Percentiles rank a stretch among this genome's conserved stretches.
These are phyloP conservation scores for Tulasnella calospora DNA, from an alignment of 768 basidiomycete genomes.

Conservation along the genomic window DNA sequence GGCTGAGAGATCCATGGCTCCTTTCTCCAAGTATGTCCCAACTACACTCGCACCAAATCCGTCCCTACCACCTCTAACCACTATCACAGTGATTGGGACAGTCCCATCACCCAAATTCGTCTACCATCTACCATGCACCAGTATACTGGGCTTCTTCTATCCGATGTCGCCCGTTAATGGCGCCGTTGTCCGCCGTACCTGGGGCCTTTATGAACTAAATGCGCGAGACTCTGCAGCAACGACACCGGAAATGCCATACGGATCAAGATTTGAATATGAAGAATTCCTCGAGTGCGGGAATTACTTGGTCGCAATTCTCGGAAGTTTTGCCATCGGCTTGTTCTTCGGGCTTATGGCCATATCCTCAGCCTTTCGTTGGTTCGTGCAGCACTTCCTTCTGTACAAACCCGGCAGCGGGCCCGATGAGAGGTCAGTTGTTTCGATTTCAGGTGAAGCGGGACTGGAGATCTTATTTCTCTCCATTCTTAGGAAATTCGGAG, in stretches of 20 bases:
- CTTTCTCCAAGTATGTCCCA: constrained; percentile 45
- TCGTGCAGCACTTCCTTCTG: constrained; percentile 46
- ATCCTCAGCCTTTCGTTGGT: constrained; percentile 48
- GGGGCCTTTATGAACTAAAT: constrained; percentile 37
- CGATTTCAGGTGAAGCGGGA: no score
- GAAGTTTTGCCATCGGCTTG: constrained; percentile 19
- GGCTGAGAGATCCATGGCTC: constrained; percentile 37
- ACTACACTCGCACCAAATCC: neutral
- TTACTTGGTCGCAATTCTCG: constrained; percentile 27
- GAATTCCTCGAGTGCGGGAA: constrained; percentile 48
- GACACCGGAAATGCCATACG: constrained; percentile 47
- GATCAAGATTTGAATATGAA: constrained; percentile 66
- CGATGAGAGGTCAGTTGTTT: constrained; percentile 51
- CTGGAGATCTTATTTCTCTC: neutral
- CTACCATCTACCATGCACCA: constrained; percentile 39
- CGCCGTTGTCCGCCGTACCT: constrained; percentile 52
- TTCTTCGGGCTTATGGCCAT: constrained; percentile 22
- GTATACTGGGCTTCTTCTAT: constrained; percentile 42
- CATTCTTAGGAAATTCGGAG: constrained; percentile 48
- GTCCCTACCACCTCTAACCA: neutral
- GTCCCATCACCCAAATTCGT: constrained; percentile 35
- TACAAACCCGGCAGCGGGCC: constrained; percentile 59
- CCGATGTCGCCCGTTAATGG: constrained; percentile 47
- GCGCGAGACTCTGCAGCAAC: constrained; percentile 29
- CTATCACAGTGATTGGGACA: constrained; percentile 35